Evolutionary conservation across 2,329 filamentous ascomycete genomes (phyloP), one percentile per base, ranked within the genome.

Genomic region (Calonectria ilicicola): DNA sequence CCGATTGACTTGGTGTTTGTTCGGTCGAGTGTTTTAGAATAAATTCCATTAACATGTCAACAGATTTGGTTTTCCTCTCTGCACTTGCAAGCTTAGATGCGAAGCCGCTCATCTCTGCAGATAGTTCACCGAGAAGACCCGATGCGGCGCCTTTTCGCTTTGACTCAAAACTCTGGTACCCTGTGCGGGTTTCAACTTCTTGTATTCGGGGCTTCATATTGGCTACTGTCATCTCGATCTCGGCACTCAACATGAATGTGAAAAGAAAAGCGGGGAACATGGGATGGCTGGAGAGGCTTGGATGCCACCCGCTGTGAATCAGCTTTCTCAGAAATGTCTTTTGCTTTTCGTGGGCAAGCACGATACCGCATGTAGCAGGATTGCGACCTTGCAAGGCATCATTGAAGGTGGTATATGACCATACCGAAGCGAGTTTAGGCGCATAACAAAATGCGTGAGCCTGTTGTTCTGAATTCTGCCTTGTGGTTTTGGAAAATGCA

Each of bases 361-460:
- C 73, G 51, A 86, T 77, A 15, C 79, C 82, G 27, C 81, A 75
- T 0, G 80, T 84, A n/a, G 78, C 64, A 12, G 72, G 51, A 8
- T 72, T 51, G 17, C 73, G 71, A 6, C 69, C 65, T 5, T 69
- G 21, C 2, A 65, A n/a, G 2, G 74, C 38, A 32, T 44, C 47
- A 19, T 65, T 69, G 26, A 76, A 76, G 32, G 63, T 67, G 32
- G 72, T 74, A 58, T 83, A 78, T 2, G 83, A 83, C 84, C 84
- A 86, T 27, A 83, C 76, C 19, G 80, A 78, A 8, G 82, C 84
- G 27, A 85, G 73, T 65, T 86, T 86, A 2, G 84, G 84, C 21
- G 81, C 80, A 53, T 84, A 85, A 67, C 80, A 81, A 69, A 85
- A 81, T 2, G 81, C 78, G 65, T 81, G 83, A 4, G 82, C 72